A percentile compares a stretch with the other conserved stretches of the same genome.
Conservation (phyloP, 495 filamentous ascomycete species). For the Penicillium turbatum region DNA sequence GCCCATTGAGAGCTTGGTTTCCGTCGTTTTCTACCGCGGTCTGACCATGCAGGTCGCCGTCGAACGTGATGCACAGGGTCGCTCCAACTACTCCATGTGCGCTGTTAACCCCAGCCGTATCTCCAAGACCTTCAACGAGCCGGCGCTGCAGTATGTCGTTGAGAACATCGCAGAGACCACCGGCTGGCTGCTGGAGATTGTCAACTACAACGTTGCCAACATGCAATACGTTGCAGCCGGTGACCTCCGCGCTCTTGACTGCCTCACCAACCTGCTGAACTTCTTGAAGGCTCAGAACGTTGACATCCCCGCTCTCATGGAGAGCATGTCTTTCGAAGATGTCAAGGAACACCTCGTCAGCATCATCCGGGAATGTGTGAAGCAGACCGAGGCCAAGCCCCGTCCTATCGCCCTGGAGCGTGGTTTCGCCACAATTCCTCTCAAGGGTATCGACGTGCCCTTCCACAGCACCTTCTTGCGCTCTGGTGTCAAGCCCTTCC, state of each 20-base stretch:
- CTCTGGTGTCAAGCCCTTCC: constrained; percentile 97
- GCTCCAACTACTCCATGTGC: constrained; percentile 98
- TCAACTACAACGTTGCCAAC: constrained; percentile 98
- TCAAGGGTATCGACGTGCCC: constrained; percentile 94
- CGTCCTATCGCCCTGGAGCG: constrained; percentile 82
- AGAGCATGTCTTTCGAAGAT: constrained; percentile 73
- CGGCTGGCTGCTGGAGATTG: constrained; percentile 93
- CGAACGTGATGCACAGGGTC: constrained; percentile 86
- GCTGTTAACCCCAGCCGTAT: constrained; percentile 97
- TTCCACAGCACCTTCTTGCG: constrained; percentile 98
- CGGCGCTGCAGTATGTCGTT: constrained; percentile 91
- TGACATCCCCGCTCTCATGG: constrained; percentile 88
- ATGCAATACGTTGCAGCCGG: constrained; percentile 98
- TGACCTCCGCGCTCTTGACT: constrained; percentile 93
- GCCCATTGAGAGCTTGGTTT: constrained; percentile 97
- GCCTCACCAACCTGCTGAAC: constrained; percentile 86
- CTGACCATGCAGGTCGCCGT: constrained; percentile 99
- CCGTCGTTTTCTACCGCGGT: constrained; percentile 98
- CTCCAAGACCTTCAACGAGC: constrained; percentile 95
- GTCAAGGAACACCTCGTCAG: constrained; percentile 79
- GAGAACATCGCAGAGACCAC: constrained; percentile 89
- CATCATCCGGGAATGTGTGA: constrained; percentile 80
- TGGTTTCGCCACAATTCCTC: constrained; percentile 94
- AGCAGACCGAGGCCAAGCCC: constrained; percentile 82
- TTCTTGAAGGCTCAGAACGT: constrained; percentile 93